Conservation (phyloP, 208 protist genomes). For the Phytomonas francai region DNA sequence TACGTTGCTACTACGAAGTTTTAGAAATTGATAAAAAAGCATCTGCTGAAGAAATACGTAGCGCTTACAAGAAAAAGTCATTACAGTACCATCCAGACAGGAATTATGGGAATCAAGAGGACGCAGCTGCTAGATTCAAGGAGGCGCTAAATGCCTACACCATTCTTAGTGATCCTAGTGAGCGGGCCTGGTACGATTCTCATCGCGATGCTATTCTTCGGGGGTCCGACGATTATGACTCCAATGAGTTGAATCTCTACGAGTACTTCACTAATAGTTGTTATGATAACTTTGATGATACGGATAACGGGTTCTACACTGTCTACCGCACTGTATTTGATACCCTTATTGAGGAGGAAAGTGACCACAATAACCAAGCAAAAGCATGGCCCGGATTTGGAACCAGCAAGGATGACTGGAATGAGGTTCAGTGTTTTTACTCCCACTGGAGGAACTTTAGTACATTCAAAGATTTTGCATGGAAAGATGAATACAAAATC, state of each 20-base stretch:
- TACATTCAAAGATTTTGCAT: constrained; percentile 79
- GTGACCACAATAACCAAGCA: constrained; percentile 24
- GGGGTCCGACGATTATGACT: constrained; percentile 29
- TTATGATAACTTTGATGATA: constrained; percentile 74
- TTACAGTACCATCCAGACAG: constrained; percentile 86
- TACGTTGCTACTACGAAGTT: constrained; percentile 86
- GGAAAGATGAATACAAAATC: constrained; percentile 89
- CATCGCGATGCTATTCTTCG: constrained; percentile 76
- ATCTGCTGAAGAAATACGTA: constrained; percentile 69
- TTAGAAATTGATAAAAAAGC: constrained; percentile 72
- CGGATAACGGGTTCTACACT: constrained; percentile 66
- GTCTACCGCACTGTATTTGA: constrained; percentile 77
- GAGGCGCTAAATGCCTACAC: constrained; percentile 88
- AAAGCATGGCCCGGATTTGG: constrained; percentile 73
- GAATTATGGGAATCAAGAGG: constrained; percentile 81
- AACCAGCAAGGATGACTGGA: constrained; percentile 43
- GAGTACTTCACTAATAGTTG: constrained; percentile 76
- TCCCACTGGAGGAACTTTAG: constrained; percentile 83
- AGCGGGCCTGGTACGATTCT: constrained; percentile 89
- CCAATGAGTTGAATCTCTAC: constrained; percentile 74
- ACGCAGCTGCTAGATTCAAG: constrained; percentile 71
- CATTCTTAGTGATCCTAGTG: constrained; percentile 72
- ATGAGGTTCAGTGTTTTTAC: constrained; percentile 72
- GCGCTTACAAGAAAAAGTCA: constrained; percentile 82
- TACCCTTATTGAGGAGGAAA: constrained; percentile 60